phyloP scores from a whole-genome alignment of 768 basidiomycete species.

The Kwoniella botswanensis region DNA sequence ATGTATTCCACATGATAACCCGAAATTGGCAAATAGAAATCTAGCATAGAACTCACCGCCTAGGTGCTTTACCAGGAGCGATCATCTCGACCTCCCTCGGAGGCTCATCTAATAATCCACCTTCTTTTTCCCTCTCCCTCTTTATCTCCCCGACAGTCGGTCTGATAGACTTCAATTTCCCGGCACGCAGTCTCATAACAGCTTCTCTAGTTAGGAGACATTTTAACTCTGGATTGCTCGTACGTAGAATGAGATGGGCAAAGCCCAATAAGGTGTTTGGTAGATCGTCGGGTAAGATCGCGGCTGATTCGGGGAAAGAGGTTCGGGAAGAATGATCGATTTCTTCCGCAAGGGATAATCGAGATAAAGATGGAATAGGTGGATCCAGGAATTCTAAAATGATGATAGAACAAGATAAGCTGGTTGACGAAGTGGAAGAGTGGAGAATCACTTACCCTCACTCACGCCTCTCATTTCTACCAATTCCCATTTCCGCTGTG shows the following conservation, averaged over 20 bases:
- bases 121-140: slow-evolving; percentile 34
- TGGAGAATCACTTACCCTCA: slow-evolving; percentile 35
- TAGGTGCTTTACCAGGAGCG: slow-evolving; percentile 67
- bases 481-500: slow-evolving; percentile 38
- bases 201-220: slow-evolving; percentile 68
- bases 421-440: background rate
- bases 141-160: slow-evolving; percentile 59
- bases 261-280: slow-evolving; percentile 77
- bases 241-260: slow-evolving; percentile 79
- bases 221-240: slow-evolving; percentile 71
- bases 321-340: slow-evolving; percentile 30
- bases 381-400: slow-evolving; percentile 70
- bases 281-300: slow-evolving; percentile 23
- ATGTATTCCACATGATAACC: background rate
- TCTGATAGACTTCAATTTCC: slow-evolving; percentile 71
- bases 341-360: slow-evolving; percentile 20
- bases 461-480: slow-evolving; percentile 49
- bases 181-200: slow-evolving; percentile 71
- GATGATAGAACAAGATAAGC: slow-evolving; percentile 18
- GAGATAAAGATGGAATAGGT: slow-evolving; percentile 59
- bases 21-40: background rate
- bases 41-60: slow-evolving; percentile 36
- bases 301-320: slow-evolving; percentile 9
- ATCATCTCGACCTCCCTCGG: slow-evolving; percentile 67
- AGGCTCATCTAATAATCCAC: slow-evolving; percentile 62